These are phyloP conservation scores for Blepharisma stoltei DNA, from an alignment of 73 alveolate genomes.

Conservation along the genomic window DNA sequence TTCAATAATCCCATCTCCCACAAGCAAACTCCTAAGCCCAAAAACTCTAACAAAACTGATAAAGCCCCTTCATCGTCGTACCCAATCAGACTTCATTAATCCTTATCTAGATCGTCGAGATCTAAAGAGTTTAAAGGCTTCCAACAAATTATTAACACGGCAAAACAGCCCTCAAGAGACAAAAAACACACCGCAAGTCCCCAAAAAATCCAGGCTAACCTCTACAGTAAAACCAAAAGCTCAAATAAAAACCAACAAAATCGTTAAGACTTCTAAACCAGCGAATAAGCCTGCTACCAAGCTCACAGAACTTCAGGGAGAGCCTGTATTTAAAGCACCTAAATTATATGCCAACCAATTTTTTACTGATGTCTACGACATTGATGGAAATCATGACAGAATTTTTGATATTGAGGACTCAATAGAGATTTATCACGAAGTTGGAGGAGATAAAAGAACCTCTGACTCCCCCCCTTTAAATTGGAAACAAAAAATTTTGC, in stretches of 20 bases:
- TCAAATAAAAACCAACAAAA: no score
- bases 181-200: no score
- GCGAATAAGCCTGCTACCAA: not conserved
- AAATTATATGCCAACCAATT: constrained; percentile 12
- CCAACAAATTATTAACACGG: not conserved
- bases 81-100: not conserved
- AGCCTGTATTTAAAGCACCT: not conserved
- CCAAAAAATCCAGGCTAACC: no score
- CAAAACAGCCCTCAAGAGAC: not conserved
- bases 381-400: constrained; percentile 18
- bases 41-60: no score
- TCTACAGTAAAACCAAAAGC: no score
- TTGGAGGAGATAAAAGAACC: not conserved
- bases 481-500: no score
- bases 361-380: constrained; percentile 11
- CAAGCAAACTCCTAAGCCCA: no score
- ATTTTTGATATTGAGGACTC: constrained; percentile 3
- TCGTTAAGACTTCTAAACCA: not conserved
- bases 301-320: not conserved
- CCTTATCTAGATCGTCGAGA: constrained; percentile 5
- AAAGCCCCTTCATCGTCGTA: not conserved
- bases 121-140: not conserved
- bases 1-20: no score
- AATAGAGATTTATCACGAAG: not conserved
- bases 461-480: no score